phyloP scores from a whole-genome alignment of 1,139 yeast species.

The Debaryomyces fabryi region DNA sequence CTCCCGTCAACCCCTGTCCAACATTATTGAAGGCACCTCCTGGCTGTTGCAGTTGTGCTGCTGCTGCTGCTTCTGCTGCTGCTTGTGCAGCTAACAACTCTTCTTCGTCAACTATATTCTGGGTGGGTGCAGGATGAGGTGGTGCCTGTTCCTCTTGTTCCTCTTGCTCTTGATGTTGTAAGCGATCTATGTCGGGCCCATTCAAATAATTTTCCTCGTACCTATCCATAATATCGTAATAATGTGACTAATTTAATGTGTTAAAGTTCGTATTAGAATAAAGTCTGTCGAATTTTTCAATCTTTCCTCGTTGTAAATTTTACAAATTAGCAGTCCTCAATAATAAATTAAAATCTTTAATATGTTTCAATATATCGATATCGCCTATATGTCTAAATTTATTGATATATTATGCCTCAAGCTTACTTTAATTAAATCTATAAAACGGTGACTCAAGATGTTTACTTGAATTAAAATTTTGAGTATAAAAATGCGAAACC shows the following conservation, averaged over 20 bases:
- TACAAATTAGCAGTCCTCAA: neutral
- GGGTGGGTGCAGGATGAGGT: constrained; percentile 18
- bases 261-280: neutral
- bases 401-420: neutral
- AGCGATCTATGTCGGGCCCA: constrained; percentile 13
- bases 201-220: constrained; percentile 16
- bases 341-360: neutral
- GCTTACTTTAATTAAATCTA: neutral
- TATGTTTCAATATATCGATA: neutral
- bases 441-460: neutral
- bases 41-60: constrained; percentile 48
- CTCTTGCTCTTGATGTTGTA: constrained; percentile 12
- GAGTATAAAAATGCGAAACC: constrained; percentile 7
- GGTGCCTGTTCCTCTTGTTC: constrained; percentile 8
- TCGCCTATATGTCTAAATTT: neutral
- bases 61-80: constrained; percentile 54
- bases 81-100: constrained; percentile 48
- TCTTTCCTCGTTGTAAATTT: neutral
- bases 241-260: neutral
- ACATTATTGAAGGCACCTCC: constrained; percentile 87
- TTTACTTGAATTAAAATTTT: neutral
- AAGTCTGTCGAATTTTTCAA: neutral
- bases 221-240: constrained; percentile 14
- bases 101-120: constrained; percentile 36
- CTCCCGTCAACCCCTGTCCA: constrained; percentile 87